phyloP scores from a whole-genome alignment of 768 basidiomycete genomes.

The Rhodocollybia butyracea region DNA sequence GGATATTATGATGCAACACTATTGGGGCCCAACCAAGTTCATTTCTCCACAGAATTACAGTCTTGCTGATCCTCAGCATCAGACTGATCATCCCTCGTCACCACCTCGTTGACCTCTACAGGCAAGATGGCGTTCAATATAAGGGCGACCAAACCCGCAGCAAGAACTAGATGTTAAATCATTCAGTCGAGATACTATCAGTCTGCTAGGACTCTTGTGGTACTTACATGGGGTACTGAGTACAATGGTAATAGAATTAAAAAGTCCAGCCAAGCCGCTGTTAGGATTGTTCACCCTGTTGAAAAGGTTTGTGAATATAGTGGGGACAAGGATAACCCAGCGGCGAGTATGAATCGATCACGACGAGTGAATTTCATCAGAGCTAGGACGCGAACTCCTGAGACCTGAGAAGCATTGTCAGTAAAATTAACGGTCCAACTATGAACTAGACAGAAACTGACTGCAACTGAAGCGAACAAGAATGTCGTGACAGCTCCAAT shows the following conservation, averaged over 20 bases:
- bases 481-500: constrained; percentile 87
- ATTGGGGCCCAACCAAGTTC: no score
- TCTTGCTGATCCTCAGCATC: no score
- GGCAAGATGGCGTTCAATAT: constrained; percentile 60
- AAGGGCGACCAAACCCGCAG: constrained; percentile 55
- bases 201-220: neutral
- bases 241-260: constrained; percentile 77
- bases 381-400: constrained; percentile 68
- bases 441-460: no score
- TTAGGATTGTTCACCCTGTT: constrained; percentile 53
- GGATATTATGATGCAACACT: no score
- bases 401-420: constrained; percentile 17
- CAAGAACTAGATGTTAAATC: constrained; percentile 35
- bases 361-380: constrained; percentile 57
- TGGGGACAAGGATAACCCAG: constrained; percentile 63
- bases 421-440: neutral
- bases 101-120: no score
- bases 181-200: neutral
- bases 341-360: constrained; percentile 68
- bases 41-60: no score
- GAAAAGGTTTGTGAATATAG: constrained; percentile 67
- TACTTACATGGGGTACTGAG: constrained; percentile 77
- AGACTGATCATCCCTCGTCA: no score
- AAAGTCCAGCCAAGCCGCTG: constrained; percentile 62
- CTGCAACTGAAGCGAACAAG: constrained; percentile 73